These are phyloP conservation scores for Casuarina cunninghamiana DNA, from an alignment of 306 rosid genomes.

Conservation along the genomic window DNA sequence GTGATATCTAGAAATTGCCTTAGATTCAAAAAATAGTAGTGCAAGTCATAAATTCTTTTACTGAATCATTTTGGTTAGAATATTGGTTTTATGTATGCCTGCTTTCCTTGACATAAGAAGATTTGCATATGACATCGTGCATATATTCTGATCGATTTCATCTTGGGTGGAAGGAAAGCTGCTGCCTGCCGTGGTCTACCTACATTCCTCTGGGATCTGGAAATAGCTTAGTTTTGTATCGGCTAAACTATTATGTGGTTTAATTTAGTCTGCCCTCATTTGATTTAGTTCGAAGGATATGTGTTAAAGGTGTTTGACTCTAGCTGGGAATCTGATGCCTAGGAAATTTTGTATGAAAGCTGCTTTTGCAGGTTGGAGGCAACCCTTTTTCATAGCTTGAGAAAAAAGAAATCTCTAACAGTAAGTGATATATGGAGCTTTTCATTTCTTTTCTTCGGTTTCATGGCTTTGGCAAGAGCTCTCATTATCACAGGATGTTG, in stretches of 20 bases:
- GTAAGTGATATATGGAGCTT: not conserved
- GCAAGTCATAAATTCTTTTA: not conserved
- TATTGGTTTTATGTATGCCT: not conserved
- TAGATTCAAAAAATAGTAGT: not conserved
- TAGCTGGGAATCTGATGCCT: constrained; percentile 2
- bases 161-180: constrained; percentile 11
- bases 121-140: constrained; percentile 91
- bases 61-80: not conserved
- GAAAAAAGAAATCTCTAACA: too few relatives aligned
- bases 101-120: constrained; percentile 58
- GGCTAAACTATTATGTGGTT: not conserved
- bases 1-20: not conserved
- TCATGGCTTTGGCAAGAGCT: not conserved
- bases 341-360: not conserved
- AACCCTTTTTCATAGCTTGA: not conserved
- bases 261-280: not conserved
- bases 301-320: not conserved
- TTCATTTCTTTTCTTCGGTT: not conserved
- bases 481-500: not conserved
- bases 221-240: not conserved
- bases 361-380: not conserved
- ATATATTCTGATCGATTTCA: constrained; percentile 63
- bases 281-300: not conserved
- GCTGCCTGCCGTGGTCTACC: constrained; percentile 14
- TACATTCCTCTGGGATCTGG: not conserved